Conservation (phyloP, 208 protist species). For the Trypanosoma vivax region DNA sequence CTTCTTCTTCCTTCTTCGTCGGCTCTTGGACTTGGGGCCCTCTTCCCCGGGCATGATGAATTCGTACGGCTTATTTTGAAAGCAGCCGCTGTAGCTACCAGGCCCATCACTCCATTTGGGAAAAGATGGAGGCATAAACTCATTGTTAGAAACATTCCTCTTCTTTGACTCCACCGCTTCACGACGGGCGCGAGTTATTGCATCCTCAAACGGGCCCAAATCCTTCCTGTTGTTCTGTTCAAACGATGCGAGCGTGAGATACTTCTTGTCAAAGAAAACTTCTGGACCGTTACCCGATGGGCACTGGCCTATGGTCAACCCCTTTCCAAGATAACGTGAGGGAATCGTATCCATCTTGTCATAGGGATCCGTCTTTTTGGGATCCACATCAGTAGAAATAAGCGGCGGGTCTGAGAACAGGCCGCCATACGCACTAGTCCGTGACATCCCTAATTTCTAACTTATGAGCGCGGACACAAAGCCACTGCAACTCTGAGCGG, state of each 20-base stretch:
- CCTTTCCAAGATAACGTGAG: conserved; percentile 75
- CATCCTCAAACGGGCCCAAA: conserved; percentile 36
- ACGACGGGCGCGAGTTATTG: conserved; percentile 16
- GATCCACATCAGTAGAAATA: conserved; percentile 58
- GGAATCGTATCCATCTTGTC: conserved; percentile 76
- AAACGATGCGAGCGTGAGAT: conserved; percentile 63
- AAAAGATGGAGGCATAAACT: conserved; percentile 68
- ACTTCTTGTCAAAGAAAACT: conserved; percentile 67
- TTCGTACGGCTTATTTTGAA: conserved; percentile 66
- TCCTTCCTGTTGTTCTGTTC: conserved; percentile 71
- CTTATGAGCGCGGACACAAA: not conserved
- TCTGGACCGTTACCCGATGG: conserved; percentile 41
- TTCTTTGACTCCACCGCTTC: conserved; percentile 26
- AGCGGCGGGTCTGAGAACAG: conserved; percentile 81
- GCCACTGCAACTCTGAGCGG: too few relatives aligned
- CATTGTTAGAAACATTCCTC: conserved; percentile 47
- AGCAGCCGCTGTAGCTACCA: conserved; percentile 80
- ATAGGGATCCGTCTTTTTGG: conserved; percentile 72
- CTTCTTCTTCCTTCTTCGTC: conserved; percentile 16
- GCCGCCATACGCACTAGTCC: conserved; percentile 76
- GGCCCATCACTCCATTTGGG: conserved; percentile 69
- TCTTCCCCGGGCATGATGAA: conserved; percentile 68
- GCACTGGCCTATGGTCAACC: conserved; percentile 37
- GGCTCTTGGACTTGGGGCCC: conserved; percentile 27
- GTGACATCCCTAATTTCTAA: conserved; percentile 32